Evolutionary conservation across 2,329 filamentous ascomycete species (phyloP), one percentile per base, ranked within the genome.

Genomic region (Clarireedia paspali): DNA sequence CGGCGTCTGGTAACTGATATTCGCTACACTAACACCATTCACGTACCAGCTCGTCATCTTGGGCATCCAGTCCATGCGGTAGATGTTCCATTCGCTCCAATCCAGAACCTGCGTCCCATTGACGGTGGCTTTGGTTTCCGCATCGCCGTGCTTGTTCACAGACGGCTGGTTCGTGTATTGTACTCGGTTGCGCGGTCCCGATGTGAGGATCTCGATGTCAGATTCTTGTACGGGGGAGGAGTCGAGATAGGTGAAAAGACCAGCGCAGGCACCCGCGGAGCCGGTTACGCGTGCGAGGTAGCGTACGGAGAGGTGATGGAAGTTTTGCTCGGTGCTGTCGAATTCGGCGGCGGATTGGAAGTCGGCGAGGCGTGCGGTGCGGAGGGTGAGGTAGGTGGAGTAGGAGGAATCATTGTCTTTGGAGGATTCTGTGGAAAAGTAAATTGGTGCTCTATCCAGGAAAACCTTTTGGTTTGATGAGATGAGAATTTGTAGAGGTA

Each of bases 111-210:
- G 61, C 2, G 62, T 61, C 1, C 57, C 50, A 45, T 68, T 68
- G 4, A 62, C 50, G 5, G 66, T 67, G 5, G 63, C 62, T 30
- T 63, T 50, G 2, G 58, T 30, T 1, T 63, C 34, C 0, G 40
- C 50, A 47, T 65, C 57, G 0, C 66, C 66, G 4, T 59, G 47
- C 26, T 55, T 57, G 45, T 66, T 56, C 1, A 61, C 45, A 2
- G 60, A 62, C 1, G 67, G 67, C 47, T 69, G 67, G 24, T 69
- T 69, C 0, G 67, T 68, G 48, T 63, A 68, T 50, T 69, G 67
- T 1, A 68, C 63, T 4, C 36, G 36, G 30, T 68, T 59, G 24
- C 60, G 44, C 0, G 66, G 65, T 9, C 60, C 66, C 2, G 49
- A 36, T 6, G 66, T 69, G 3, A 69, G 60, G 47, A 69, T 68